Evolutionary conservation across 192 early-diverging fungal genomes (phyloP).

Genomic region (Mortierella hygrophila): DNA sequence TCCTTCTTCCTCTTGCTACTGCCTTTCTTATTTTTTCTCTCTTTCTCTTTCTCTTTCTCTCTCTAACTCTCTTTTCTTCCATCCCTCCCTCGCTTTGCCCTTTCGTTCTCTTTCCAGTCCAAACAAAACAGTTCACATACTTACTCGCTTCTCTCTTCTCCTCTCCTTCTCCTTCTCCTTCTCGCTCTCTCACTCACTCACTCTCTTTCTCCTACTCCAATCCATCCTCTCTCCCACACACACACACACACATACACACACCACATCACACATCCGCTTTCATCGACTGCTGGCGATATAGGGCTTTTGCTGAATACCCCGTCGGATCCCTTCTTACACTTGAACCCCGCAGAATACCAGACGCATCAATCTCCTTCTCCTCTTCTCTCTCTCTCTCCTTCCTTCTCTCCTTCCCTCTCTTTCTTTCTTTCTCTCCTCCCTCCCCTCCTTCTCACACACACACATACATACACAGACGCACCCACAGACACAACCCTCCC

Average conservation of each 20-base stretch:
- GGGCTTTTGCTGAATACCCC: slow-evolving; percentile 2
- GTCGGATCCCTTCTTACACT: not conserved
- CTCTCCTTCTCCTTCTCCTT: not conserved
- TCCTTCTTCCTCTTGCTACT: not conserved
- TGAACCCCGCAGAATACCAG: slow-evolving; percentile 1
- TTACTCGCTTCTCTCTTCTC: not conserved
- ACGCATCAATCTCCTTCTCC: not conserved
- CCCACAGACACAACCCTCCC: too few species aligned
- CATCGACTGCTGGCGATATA: not conserved
- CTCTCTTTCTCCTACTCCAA: not conserved
- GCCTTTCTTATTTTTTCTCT: not conserved
- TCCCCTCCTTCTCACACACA: not conserved
- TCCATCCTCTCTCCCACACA: not conserved
- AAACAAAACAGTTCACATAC: not conserved
- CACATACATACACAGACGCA: too few species aligned
- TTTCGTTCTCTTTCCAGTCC: not conserved
- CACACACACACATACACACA: not conserved
- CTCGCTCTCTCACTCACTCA: not conserved
- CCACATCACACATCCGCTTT: not conserved
- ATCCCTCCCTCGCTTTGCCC: not conserved
- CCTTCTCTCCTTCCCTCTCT: not conserved
- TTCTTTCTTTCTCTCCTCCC: not conserved
- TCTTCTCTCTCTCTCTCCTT: not conserved
- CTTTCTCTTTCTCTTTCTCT: not conserved
- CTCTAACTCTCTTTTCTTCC: not conserved